Evolutionary conservation across 345 rosid species (phyloP).

Genomic region (Populus simonii): DNA sequence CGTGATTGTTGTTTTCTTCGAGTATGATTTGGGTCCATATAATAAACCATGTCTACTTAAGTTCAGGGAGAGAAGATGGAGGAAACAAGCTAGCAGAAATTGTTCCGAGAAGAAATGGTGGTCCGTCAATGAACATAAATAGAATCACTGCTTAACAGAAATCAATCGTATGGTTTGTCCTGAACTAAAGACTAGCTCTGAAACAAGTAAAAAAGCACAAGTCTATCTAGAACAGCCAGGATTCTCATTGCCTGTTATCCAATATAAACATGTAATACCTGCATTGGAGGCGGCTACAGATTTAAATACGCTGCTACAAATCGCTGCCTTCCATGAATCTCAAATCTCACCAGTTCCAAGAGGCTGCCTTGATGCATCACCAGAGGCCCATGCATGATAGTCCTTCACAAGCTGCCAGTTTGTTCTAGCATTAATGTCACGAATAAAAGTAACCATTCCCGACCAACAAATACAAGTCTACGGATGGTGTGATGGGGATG

Average conservation of each 20-base stretch:
- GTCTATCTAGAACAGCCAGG: neutral
- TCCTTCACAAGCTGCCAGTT: conserved; percentile 71
- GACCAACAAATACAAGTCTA: neutral
- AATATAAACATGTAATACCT: neutral
- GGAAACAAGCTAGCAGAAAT: neutral
- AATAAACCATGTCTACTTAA: neutral
- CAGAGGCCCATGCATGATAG: conserved; percentile 90
- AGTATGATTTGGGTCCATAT: neutral
- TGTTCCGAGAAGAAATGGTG: neutral
- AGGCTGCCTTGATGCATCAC: conserved; percentile 82
- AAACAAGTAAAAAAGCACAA: neutral
- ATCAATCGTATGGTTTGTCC: neutral
- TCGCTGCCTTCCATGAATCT: conserved; percentile 11
- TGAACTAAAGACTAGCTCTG: neutral
- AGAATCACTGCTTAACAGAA: neutral
- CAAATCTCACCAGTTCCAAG: conserved; percentile 87
- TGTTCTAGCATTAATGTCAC: neutral
- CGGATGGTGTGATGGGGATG: neutral
- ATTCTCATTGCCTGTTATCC: neutral
- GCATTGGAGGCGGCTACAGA: neutral
- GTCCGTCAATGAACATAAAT: neutral
- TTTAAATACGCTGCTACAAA: neutral
- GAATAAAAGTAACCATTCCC: neutral
- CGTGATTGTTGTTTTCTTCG: too few species aligned
- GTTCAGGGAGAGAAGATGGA: neutral